phyloP scores from a whole-genome alignment of 352 stramenopile genomes.

The Globisporangium uncinulatum region DNA sequence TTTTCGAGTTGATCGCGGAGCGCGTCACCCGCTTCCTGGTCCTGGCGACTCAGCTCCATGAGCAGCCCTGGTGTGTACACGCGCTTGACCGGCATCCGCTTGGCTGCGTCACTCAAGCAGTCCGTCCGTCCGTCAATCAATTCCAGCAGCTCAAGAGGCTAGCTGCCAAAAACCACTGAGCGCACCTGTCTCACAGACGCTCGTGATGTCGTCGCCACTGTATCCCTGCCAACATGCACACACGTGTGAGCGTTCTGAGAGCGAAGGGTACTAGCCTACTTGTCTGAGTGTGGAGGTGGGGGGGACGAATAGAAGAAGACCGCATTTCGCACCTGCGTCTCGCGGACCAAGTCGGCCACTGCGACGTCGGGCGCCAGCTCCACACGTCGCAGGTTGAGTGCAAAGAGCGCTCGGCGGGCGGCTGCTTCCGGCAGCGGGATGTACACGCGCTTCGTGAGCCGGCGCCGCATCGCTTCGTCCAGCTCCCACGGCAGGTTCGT shows the following conservation, averaged over 20 bases:
- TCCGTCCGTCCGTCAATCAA: constrained; percentile 19
- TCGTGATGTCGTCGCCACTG: constrained; percentile 52
- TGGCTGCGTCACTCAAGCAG: constrained; percentile 19
- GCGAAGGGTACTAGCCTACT: too few relatives aligned
- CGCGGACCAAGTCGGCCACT: constrained; percentile 53
- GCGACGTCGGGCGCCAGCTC: constrained; percentile 77
- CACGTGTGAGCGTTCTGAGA: too few relatives aligned
- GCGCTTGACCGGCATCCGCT: constrained; percentile 77
- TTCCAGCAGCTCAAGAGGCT: constrained; percentile 16
- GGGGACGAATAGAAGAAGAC: background rate
- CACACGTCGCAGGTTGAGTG: constrained; percentile 69
- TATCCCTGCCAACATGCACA: constrained; percentile 24
- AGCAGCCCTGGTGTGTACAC: constrained; percentile 70
- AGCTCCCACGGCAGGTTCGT: constrained; percentile 97
- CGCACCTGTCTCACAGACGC: constrained; percentile 36
- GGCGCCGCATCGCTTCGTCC: constrained; percentile 92
- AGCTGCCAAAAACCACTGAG: background rate
- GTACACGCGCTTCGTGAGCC: constrained; percentile 96
- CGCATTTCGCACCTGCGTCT: constrained; percentile 52
- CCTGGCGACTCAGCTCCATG: constrained; percentile 46
- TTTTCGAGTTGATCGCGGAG: constrained; percentile 33
- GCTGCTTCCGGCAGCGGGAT: constrained; percentile 51
- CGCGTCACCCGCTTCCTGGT: constrained; percentile 29
- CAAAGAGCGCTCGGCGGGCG: constrained; percentile 65
- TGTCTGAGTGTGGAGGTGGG: too few relatives aligned